These are phyloP conservation scores for Talaromyces sp. DNA, from an alignment of 2,329 filamentous ascomycete genomes.

Conservation along the genomic window DNA sequence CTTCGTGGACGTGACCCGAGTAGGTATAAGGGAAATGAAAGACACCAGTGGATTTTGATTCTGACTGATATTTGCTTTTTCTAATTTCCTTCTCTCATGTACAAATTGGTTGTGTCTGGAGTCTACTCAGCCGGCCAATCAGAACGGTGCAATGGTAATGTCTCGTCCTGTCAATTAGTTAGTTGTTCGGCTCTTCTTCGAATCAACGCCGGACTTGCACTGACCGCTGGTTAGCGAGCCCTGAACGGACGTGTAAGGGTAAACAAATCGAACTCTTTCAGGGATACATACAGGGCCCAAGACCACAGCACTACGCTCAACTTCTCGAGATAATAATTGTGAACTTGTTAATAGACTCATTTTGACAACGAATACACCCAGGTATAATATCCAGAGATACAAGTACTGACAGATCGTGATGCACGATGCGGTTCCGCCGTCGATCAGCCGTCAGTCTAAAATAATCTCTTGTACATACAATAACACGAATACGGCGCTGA, in stretches of 20 bases:
- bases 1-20: background rate
- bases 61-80: background rate
- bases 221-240: constrained; percentile 33
- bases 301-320: no score
- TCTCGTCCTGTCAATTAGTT: background rate
- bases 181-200: constrained; percentile 32
- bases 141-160: background rate
- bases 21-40: background rate
- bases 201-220: constrained; percentile 28
- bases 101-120: background rate
- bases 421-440: constrained; percentile 14
- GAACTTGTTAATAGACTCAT: background rate
- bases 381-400: background rate
- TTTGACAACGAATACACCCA: background rate
- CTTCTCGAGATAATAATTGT: no score
- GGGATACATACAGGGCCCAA: background rate
- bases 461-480: constrained; percentile 2
- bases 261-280: background rate
- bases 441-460: constrained; percentile 13
- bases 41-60: background rate
- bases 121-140: background rate
- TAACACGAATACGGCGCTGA: background rate
- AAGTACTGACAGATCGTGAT: constrained; percentile 16
- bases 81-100: background rate
- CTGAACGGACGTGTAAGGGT: background rate